Evolutionary conservation across 2,329 filamentous ascomycete genomes (phyloP).

Genomic region (Dothidotthia symphoricarpi): DNA sequence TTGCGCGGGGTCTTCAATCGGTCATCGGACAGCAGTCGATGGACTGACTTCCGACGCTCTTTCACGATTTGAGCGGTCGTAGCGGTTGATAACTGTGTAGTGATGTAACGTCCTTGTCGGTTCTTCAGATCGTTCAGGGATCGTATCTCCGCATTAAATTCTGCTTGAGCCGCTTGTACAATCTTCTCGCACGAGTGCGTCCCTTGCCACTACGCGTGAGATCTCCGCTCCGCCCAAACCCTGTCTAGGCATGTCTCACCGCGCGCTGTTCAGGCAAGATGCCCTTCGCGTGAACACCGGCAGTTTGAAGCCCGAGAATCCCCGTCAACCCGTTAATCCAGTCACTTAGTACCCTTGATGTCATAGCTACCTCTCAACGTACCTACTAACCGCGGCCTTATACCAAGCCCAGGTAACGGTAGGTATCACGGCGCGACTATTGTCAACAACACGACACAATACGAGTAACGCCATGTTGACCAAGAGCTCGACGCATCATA

Average conservation of each 20-base stretch:
- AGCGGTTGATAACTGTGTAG: no score
- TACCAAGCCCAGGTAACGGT: slow-evolving; percentile 3
- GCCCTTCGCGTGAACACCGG: slow-evolving; percentile 23
- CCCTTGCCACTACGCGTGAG: slow-evolving; percentile 8
- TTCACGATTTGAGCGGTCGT: neutral
- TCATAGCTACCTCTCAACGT: no score
- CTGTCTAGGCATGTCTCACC: slow-evolving; percentile 14
- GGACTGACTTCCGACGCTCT: neutral
- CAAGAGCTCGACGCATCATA: slow-evolving; percentile 21
- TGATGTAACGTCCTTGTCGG: no score
- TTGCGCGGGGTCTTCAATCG: slow-evolving; percentile 5
- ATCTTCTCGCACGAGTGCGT: slow-evolving; percentile 8
- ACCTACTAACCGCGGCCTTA: no score
- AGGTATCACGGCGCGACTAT: no score
- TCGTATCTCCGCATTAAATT: no score
- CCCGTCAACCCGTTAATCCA: slow-evolving; percentile 19
- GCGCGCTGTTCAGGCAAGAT: slow-evolving; percentile 25
- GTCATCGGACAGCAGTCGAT: neutral
- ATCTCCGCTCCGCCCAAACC: slow-evolving; percentile 27
- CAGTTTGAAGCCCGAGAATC: slow-evolving; percentile 7
- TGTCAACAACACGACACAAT: no score
- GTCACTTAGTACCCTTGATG: neutral
- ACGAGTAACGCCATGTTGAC: slow-evolving; percentile 11
- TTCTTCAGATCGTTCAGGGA: no score
- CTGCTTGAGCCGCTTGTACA: no score